Percentiles rank a stretch among this genome's conserved stretches.
Evolutionary conservation across 495 filamentous ascomycete genomes (phyloP).

Genomic region (Annulohypoxylon nitens): DNA sequence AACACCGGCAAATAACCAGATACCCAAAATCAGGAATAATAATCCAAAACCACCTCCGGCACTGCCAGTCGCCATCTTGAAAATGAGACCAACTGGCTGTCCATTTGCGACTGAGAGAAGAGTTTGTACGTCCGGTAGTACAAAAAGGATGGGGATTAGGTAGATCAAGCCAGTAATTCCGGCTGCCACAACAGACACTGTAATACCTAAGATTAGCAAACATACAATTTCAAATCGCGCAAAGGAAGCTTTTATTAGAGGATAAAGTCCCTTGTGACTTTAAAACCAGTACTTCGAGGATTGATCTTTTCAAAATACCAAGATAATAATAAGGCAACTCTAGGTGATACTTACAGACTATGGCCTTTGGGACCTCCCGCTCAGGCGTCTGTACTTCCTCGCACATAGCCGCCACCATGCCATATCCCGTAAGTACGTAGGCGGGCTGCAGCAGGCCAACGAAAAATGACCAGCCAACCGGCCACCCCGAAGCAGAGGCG

Average conservation of each 20-base stretch:
- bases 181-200: slow-evolving; percentile 67
- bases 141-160: slow-evolving; percentile 72
- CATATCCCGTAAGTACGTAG: slow-evolving; percentile 68
- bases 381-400: slow-evolving; percentile 67
- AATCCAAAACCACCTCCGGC: slow-evolving; percentile 77
- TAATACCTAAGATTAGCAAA: slow-evolving; percentile 18
- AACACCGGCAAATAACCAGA: slow-evolving; percentile 71
- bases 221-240: not conserved
- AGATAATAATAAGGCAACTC: not conserved
- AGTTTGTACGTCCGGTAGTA: slow-evolving; percentile 65
- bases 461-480: slow-evolving; percentile 67
- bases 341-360: slow-evolving; percentile 50
- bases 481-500: slow-evolving; percentile 66
- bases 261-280: too few relatives aligned
- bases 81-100: slow-evolving; percentile 70
- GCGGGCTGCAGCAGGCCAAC: slow-evolving; percentile 65
- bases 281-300: too few relatives aligned
- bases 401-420: slow-evolving; percentile 67
- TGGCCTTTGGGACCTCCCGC: slow-evolving; percentile 68
- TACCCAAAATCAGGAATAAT: slow-evolving; percentile 78
- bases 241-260: not conserved
- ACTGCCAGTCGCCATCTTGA: slow-evolving; percentile 70
- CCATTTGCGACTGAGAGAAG: slow-evolving; percentile 67
- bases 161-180: slow-evolving; percentile 69
- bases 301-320: too few relatives aligned